These are phyloP conservation scores for Graphium sp. DNA, from an alignment of 2,329 filamentous ascomycete genomes.

Conservation along the genomic window DNA sequence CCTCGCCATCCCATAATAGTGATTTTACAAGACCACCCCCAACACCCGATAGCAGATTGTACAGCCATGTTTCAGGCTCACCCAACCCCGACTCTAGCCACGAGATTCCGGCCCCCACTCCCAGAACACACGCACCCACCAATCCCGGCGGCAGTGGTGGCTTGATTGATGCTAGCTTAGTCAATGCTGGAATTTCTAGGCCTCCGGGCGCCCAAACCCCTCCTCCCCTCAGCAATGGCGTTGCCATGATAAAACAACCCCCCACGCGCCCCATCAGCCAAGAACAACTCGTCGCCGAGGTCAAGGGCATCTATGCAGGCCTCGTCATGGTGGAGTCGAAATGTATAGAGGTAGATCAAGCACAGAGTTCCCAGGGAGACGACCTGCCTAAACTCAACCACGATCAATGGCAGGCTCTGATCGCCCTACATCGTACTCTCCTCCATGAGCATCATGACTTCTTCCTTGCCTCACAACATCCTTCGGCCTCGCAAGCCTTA, in stretches of 20 bases:
- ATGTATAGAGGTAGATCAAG: conserved; percentile 67
- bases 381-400: conserved; percentile 28
- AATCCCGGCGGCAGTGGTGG: too few species aligned
- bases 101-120: too few species aligned
- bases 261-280: conserved; percentile 56
- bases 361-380: conserved; percentile 29
- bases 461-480: conserved; percentile 76
- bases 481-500: conserved; percentile 53
- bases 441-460: conserved; percentile 76
- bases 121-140: too few species aligned
- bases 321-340: conserved; percentile 77
- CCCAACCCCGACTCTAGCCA: too few species aligned
- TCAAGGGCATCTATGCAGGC: conserved; percentile 70
- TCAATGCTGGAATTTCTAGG: too few species aligned
- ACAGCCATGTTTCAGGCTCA: too few species aligned
- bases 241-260: conserved; percentile 27
- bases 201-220: too few species aligned
- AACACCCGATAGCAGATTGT: too few species aligned
- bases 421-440: conserved; percentile 64
- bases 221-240: too few species aligned
- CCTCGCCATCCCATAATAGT: too few species aligned
- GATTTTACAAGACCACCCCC: too few species aligned
- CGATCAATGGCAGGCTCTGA: conserved; percentile 73
- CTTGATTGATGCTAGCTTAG: too few species aligned
- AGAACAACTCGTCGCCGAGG: conserved; percentile 64